phyloP scores from a whole-genome alignment of 345 rosid genomes.

The Gossypium sturtianum region DNA sequence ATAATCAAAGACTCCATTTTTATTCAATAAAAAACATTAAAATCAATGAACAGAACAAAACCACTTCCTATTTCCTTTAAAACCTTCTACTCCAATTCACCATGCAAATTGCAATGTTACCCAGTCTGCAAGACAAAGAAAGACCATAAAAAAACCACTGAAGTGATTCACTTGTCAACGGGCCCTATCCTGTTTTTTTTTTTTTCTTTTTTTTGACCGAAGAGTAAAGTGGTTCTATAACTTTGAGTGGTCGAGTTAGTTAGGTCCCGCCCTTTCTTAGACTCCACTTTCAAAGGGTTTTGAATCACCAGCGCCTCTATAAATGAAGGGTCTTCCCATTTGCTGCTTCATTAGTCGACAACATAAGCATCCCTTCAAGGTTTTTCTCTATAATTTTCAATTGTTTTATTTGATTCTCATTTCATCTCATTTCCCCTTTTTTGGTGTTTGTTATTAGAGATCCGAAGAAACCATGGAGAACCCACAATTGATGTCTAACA shows the following conservation, averaged over 20 bases:
- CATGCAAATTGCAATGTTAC: slow-evolving; percentile 10
- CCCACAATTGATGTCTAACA: slow-evolving; percentile 19
- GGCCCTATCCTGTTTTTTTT: background rate
- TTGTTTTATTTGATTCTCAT: background rate
- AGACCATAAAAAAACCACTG: slow-evolving; percentile 1
- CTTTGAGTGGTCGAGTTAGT: slow-evolving; percentile 23
- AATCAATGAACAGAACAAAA: background rate
- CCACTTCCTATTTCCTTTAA: slow-evolving; percentile 7
- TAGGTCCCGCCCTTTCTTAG: slow-evolving; percentile 40
- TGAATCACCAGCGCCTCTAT: slow-evolving; percentile 19
- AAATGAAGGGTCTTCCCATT: slow-evolving; percentile 36
- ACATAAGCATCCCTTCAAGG: slow-evolving; percentile 26
- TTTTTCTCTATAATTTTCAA: background rate
- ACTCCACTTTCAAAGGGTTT: slow-evolving; percentile 29
- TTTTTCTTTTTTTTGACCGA: background rate
- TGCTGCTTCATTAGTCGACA: slow-evolving; percentile 34
- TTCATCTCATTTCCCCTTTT: background rate
- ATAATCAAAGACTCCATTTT: slow-evolving; percentile 22
- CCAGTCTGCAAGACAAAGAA: slow-evolving; percentile 56
- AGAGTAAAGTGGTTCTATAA: slow-evolving; percentile 10
- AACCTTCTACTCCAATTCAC: slow-evolving; percentile 46
- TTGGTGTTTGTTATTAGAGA: slow-evolving; percentile 22
- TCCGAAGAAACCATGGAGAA: slow-evolving; percentile 30
- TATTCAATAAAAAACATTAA: background rate
- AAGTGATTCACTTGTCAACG: slow-evolving; percentile 11